These are phyloP conservation scores for Ganoderma lingzhi DNA, from an alignment of 1,284 basidiomycete species.

Conservation along the genomic window DNA sequence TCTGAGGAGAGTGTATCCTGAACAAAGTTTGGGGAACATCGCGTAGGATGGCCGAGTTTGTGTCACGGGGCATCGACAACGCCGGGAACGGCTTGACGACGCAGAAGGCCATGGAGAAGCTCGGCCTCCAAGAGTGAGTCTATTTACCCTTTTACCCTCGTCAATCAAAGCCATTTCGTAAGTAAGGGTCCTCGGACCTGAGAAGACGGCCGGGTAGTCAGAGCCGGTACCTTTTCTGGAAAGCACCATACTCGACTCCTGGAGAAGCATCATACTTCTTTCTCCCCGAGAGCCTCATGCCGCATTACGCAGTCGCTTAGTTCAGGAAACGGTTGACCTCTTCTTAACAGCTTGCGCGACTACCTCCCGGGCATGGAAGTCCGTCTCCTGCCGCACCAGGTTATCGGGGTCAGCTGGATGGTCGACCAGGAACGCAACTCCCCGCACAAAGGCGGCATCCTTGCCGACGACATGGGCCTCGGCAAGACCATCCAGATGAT, in stretches of 20 bases:
- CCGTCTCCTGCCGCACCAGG: slow-evolving; percentile 73
- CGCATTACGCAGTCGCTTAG: not conserved
- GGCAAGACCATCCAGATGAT: slow-evolving; percentile 83
- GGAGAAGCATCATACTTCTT: not conserved
- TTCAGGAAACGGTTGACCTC: not conserved
- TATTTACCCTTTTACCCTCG: not conserved
- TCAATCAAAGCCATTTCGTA: not conserved
- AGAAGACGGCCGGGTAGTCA: not conserved
- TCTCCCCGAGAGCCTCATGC: slow-evolving; percentile 1
- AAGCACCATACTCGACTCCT: not conserved
- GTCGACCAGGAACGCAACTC: slow-evolving; percentile 59
- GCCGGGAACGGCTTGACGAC: slow-evolving; percentile 59
- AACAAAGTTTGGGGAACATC: not conserved
- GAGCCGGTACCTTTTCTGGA: not conserved
- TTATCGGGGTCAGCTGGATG: slow-evolving; percentile 80
- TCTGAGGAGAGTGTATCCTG: not conserved
- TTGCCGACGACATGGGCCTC: slow-evolving; percentile 94
- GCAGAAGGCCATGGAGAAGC: slow-evolving; percentile 55
- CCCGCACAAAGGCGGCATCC: slow-evolving; percentile 70
- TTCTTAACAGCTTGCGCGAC: slow-evolving; percentile 53
- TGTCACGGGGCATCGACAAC: slow-evolving; percentile 64
- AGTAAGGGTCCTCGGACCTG: slow-evolving; percentile 2
- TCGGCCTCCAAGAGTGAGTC: slow-evolving; percentile 57
- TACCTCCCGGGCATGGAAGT: slow-evolving; percentile 69
- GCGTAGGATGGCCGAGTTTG: slow-evolving; percentile 64